Evolutionary conservation across 1,284 basidiomycete species (phyloP), one percentile per base, ranked within the genome.

Genomic region (Hymenochaete sp.): DNA sequence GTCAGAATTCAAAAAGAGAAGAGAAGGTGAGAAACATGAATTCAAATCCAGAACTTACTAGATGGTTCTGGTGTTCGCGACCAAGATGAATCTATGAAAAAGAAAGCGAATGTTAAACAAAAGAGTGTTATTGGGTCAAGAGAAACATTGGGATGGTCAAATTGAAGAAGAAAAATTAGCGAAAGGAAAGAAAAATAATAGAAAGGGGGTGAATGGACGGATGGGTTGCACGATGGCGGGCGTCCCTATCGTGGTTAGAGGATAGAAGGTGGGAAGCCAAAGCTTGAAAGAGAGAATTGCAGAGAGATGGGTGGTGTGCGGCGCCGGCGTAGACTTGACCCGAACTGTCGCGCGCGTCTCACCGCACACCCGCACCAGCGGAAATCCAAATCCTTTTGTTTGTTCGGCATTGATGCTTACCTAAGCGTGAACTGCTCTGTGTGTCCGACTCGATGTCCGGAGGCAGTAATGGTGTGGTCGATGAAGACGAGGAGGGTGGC

Each of bases 1-100:
- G 9, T 19, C 9, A 2, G 19, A 24, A 9, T 42, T 44, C 14
- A 41, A 36, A 50, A 47, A 33, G 52, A 55, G 24, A 26, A 44
- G 28, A 41, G 19, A 42, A 38, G 32, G 24, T 35, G 26, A 18
- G 14, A 32, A 37, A 35, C 53, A 49, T 29, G 28, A 24, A 19
- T 32, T 37, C n/a, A 36, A 37, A 37, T 44, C 33, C 26, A 37
- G 43, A 45, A 45, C 24, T 14, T 37, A 36, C 32, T 45, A 32
- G 32, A n/a, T 11, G 22, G 40, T 25, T 18, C 45, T 47, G 21
- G 24, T 22, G 11, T 16, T 42, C 14, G 39, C n/a, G n/a, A n/a
- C n/a, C n/a, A n/a, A n/a, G n/a, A n/a, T n/a, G n/a, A n/a, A n/a
- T n/a, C n/a, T n/a, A n/a, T n/a, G n/a, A n/a, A n/a, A n/a, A n/a